phyloP scores from a whole-genome alignment of 345 rosid species.

The Salix koriyanagi region DNA sequence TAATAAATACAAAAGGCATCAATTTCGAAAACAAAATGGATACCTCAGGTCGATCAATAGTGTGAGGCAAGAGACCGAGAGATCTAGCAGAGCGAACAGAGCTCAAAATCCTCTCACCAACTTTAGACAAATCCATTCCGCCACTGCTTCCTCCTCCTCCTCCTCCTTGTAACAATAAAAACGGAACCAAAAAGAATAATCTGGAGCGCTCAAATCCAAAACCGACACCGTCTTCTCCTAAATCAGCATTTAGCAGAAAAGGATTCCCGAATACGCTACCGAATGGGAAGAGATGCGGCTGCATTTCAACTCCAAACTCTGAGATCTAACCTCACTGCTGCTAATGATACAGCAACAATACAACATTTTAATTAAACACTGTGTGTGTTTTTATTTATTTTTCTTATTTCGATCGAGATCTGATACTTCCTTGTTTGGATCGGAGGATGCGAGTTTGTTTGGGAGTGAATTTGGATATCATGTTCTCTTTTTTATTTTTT shows the following conservation, averaged over 20 bases:
- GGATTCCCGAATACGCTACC: slow-evolving; percentile 58
- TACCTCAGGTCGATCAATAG: slow-evolving; percentile 91
- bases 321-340: slow-evolving; percentile 17
- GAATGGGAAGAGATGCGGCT: slow-evolving; percentile 68
- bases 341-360: not conserved
- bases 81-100: slow-evolving; percentile 94
- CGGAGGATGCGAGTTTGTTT: not conserved
- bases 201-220: slow-evolving; percentile 69
- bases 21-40: not conserved
- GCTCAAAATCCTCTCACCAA: slow-evolving; percentile 85
- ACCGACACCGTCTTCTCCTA: slow-evolving; percentile 29
- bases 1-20: not conserved
- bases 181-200: slow-evolving; percentile 77
- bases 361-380: not conserved
- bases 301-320: slow-evolving; percentile 54
- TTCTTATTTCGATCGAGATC: not conserved
- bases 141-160: slow-evolving; percentile 53
- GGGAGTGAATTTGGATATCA: not conserved
- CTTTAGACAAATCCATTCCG: slow-evolving; percentile 88
- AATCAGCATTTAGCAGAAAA: slow-evolving; percentile 59
- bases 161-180: slow-evolving; percentile 63
- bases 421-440: not conserved
- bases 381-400: not conserved
- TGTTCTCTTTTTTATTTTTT: not conserved
- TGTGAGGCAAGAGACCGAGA: slow-evolving; percentile 73